phyloP scores from a whole-genome alignment of 2,329 filamentous ascomycete species.

The Venturia effusa region DNA sequence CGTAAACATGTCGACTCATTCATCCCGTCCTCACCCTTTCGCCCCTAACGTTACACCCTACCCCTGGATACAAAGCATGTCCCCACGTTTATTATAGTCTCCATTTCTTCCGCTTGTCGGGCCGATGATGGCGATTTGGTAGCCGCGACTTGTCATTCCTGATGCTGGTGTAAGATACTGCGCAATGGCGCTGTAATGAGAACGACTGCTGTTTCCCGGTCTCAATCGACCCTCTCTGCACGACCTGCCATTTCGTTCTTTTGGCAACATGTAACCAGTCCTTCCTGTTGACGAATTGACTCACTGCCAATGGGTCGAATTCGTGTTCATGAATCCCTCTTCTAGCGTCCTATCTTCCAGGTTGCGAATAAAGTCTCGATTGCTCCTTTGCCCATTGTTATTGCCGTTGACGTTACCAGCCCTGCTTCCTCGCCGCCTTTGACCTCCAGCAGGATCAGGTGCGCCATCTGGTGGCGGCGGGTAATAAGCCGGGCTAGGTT shows the following conservation, averaged over 20 bases:
- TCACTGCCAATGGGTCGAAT: conserved; percentile 60
- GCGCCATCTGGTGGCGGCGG: conserved; percentile 82
- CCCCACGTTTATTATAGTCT: background rate
- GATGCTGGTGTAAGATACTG: background rate
- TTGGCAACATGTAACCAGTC: background rate
- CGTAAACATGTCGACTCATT: background rate
- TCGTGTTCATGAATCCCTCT: conserved; percentile 74
- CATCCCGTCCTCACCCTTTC: background rate
- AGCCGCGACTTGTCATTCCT: background rate
- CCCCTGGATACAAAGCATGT: background rate
- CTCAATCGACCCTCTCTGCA: background rate
- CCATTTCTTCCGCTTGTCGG: background rate
- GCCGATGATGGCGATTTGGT: background rate
- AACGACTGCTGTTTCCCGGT: background rate
- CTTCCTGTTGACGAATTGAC: background rate
- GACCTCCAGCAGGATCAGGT: conserved; percentile 52
- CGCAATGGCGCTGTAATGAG: background rate
- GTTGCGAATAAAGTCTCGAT: conserved; percentile 85
- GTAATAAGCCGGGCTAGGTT: conserved; percentile 95
- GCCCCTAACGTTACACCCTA: background rate
- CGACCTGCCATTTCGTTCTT: background rate
- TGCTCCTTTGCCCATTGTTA: conserved; percentile 40
- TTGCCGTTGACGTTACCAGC: conserved; percentile 43
- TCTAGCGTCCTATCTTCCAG: conserved; percentile 90
- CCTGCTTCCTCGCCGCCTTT: conserved; percentile 67